Evolutionary conservation across 2,329 filamentous ascomycete genomes (phyloP).

Genomic region (Alternaria sp.): DNA sequence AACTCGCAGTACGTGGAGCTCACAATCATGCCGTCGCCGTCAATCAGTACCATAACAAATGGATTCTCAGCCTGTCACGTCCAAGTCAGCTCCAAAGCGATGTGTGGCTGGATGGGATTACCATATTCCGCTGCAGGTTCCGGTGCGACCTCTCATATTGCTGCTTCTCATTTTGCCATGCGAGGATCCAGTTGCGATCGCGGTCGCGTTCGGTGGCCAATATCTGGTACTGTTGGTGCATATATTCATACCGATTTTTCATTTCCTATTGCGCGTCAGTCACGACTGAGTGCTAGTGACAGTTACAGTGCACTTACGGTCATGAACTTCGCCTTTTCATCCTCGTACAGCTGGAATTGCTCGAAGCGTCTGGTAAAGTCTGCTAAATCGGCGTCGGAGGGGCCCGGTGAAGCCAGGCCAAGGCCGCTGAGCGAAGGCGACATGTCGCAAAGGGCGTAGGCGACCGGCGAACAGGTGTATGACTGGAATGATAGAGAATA

Average conservation of each 20-base stretch:
- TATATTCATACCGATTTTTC: slow-evolving; percentile 48
- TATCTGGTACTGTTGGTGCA: slow-evolving; percentile 40
- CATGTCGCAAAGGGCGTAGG: slow-evolving; percentile 8
- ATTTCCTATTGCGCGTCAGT: slow-evolving; percentile 43
- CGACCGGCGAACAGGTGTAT: not conserved
- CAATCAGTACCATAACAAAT: slow-evolving; percentile 61
- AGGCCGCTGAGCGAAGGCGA: slow-evolving; percentile 15
- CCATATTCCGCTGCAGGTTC: slow-evolving; percentile 32
- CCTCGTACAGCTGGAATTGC: slow-evolving; percentile 36
- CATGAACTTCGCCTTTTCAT: slow-evolving; percentile 42
- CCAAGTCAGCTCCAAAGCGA: not conserved
- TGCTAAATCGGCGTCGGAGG: slow-evolving; percentile 8
- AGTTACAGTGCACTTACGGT: slow-evolving; percentile 25
- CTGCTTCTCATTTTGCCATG: slow-evolving; percentile 31
- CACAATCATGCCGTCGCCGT: slow-evolving; percentile 61
- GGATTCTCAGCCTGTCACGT: slow-evolving; percentile 48
- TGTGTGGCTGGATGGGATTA: slow-evolving; percentile 9
- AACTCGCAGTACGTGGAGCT: not conserved
- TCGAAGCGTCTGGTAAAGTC: slow-evolving; percentile 40
- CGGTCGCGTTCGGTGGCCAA: slow-evolving; percentile 32
- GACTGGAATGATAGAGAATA: not conserved
- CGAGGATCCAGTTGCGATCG: slow-evolving; percentile 27
- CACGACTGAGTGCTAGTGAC: not conserved
- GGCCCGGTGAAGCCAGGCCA: not conserved
- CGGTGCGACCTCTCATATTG: slow-evolving; percentile 23